A percentile compares a stretch with the other conserved stretches of the same genome.
phyloP scores from a whole-genome alignment of 2,329 filamentous ascomycete species.

The Apiospora pterosperma region DNA sequence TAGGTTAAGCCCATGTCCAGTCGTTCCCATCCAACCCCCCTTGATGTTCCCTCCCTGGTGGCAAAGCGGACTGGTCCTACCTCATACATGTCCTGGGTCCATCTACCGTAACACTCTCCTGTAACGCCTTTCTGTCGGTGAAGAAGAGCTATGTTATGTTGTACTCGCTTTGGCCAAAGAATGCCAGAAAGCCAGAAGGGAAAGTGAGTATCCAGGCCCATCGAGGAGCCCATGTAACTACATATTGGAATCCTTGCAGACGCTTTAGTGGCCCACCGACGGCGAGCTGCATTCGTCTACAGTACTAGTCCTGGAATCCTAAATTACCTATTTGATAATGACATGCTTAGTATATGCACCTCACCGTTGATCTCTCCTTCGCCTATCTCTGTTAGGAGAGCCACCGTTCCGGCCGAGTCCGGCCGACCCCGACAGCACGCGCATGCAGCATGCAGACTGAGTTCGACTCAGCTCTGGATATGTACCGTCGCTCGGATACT shows the following conservation, averaged over 20 bases:
- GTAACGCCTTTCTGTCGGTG: not conserved
- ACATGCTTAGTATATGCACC: not conserved
- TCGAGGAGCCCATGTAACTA: not conserved
- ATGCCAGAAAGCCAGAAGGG: too few relatives aligned
- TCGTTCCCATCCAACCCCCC: too few relatives aligned
- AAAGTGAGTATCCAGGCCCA: too few relatives aligned
- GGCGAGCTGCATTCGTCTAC: not conserved
- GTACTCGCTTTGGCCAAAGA: too few relatives aligned
- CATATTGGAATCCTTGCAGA: too few relatives aligned
- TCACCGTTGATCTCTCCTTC: not conserved
- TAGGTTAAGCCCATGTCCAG: too few relatives aligned
- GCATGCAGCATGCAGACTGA: not conserved
- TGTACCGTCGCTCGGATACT: not conserved
- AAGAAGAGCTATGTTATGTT: not conserved
- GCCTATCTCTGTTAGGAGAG: not conserved
- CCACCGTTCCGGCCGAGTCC: not conserved
- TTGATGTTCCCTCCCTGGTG: too few relatives aligned
- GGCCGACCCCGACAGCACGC: not conserved
- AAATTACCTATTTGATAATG: too few relatives aligned
- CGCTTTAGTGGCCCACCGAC: too few relatives aligned
- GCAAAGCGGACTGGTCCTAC: not conserved
- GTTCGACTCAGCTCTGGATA: not conserved
- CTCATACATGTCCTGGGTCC: not conserved
- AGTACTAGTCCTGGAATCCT: not conserved
- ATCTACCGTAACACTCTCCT: not conserved